phyloP scores from a whole-genome alignment of 2,329 filamentous ascomycete genomes.

The Clonostachys chloroleuca region DNA sequence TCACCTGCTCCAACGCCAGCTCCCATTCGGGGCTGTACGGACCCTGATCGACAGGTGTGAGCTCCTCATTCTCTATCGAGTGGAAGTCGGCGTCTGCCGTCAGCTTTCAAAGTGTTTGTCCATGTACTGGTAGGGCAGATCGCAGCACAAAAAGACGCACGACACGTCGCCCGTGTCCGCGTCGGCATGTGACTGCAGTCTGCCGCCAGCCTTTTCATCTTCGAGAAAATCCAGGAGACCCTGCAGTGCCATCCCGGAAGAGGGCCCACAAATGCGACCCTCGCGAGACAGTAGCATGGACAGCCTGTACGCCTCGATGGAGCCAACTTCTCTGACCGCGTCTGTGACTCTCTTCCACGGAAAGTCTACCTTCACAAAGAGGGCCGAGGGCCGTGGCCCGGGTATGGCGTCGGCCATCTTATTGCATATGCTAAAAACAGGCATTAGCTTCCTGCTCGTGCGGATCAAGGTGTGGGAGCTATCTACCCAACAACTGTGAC shows the following conservation, averaged over 20 bases:
- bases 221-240: slow-evolving; percentile 45
- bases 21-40: too few species aligned
- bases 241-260: slow-evolving; percentile 52
- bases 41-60: too few species aligned
- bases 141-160: slow-evolving; percentile 58
- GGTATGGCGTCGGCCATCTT: slow-evolving; percentile 15
- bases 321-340: slow-evolving; percentile 49
- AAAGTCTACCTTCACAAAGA: slow-evolving; percentile 30
- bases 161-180: slow-evolving; percentile 29
- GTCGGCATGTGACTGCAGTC: slow-evolving; percentile 34
- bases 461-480: too few species aligned
- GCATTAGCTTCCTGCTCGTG: not conserved
- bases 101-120: slow-evolving; percentile 55
- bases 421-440: not conserved
- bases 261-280: slow-evolving; percentile 55
- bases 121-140: slow-evolving; percentile 60
- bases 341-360: slow-evolving; percentile 54
- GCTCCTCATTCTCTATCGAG: slow-evolving; percentile 33
- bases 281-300: slow-evolving; percentile 51
- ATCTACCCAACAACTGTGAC: slow-evolving; percentile 3
- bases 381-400: not conserved
- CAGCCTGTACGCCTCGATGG: slow-evolving; percentile 43
- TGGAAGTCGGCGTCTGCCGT: slow-evolving; percentile 36
- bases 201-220: slow-evolving; percentile 39
- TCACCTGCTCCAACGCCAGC: too few species aligned